Evolutionary conservation across 306 rosid species (phyloP).

Genomic region (Cercis canadensis): DNA sequence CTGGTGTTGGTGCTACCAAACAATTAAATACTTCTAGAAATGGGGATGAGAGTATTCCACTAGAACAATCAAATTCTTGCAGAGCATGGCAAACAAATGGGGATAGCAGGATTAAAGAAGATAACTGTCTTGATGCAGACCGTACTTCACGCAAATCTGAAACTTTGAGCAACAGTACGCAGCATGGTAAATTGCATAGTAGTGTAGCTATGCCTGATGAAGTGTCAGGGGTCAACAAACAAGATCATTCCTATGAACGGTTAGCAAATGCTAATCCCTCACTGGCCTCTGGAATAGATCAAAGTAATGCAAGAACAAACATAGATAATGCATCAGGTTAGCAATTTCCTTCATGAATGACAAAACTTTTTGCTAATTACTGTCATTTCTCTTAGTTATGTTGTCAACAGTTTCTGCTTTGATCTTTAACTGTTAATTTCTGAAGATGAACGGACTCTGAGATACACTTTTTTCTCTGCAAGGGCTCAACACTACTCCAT

Average conservation of each 20-base stretch:
- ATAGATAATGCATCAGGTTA: conserved; percentile 76
- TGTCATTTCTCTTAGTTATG: conserved; percentile 23
- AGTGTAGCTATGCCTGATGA: conserved; percentile 65
- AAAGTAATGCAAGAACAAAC: conserved; percentile 66
- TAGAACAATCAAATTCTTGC: conserved; percentile 82
- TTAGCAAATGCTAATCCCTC: conserved; percentile 63
- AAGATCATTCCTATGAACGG: conserved; percentile 61
- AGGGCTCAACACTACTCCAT: conserved; percentile 66
- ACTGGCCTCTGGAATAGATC: conserved; percentile 64
- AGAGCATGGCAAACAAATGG: conserved; percentile 71
- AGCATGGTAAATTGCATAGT: conserved; percentile 53
- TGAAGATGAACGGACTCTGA: conserved; percentile 46
- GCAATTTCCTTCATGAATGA: conserved; percentile 38
- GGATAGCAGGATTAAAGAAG: conserved; percentile 71
- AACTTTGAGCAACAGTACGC: conserved; percentile 48
- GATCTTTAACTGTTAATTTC: conserved; percentile 37
- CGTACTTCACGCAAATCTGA: conserved; percentile 55
- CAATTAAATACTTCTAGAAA: conserved; percentile 63
- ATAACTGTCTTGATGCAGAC: conserved; percentile 63
- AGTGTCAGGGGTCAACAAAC: conserved; percentile 70
- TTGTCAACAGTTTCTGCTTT: conserved; percentile 24
- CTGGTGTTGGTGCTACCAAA: conserved; percentile 67
- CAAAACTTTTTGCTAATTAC: conserved; percentile 24
- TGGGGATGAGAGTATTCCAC: conserved; percentile 70
- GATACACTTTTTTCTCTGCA: conserved; percentile 39